Base-by-base conservation (phyloP, 1,284 basidiomycete genomes). In the Malassezia equina region DNA sequence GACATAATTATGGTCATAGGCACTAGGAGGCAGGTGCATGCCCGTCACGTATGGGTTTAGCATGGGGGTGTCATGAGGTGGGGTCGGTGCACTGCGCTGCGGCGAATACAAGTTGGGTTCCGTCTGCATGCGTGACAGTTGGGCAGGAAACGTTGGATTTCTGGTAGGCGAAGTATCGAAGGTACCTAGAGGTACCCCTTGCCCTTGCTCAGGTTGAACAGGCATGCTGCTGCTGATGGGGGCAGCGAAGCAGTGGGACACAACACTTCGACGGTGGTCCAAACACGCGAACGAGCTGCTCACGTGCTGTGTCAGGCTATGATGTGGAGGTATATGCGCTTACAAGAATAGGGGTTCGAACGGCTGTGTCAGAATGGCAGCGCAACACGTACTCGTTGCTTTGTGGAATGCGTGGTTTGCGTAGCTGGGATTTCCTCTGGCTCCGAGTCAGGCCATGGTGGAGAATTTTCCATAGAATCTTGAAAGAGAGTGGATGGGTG, bases 291-390 rank as follows among this genome's bases (percentile, higher is more conserved):
- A 39, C 19, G 19, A 19, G 36, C 21, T 39, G 19, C 21, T 39
- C 36, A 39, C 36, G 36, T 39, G 36, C 36, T 39, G 19, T 39
- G 36, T 39, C 19, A 39, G 41, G 13, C 24, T 43, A 29, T 11
- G 17, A 31, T 46, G 44, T 46, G 44, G 44, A 46, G 44, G 28
- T 46, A 23, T 33, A 15, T 29, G 27, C 17, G 19, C 15, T 24
- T 46, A 48, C 34, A n/a, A 41, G 36, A 51, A 51, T n/a, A 51
- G 31, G 12, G 49, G 49, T 31, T 32, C n/a, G 25, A 51, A 51
- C 49, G 43, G 41, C 15, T 11, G 13, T 2, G 46, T 23, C 15
- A 19, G 19, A 31, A 17, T 23, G 21, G 32, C 15, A 33, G 46
- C 12, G 46, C 33, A n/a, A 28, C 27, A 43, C 41, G 24, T 43